Percentiles rank a stretch among this genome's conserved stretches.
phyloP scores from a whole-genome alignment of 352 stramenopile species.

The Phytophthora vignae region DNA sequence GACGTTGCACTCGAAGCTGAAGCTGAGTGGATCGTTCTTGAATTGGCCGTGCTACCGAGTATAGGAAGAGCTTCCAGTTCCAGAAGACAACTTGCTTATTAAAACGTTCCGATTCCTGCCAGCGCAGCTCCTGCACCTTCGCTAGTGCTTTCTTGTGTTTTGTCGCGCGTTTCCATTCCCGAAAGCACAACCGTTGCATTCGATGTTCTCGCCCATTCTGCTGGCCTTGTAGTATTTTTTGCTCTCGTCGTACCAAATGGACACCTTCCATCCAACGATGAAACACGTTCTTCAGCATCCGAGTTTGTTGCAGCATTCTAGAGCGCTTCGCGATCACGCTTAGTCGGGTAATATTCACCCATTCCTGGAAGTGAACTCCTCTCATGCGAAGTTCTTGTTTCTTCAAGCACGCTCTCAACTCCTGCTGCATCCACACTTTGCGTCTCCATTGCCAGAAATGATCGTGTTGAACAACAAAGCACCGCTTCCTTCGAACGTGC shows the following conservation, averaged over 20 bases:
- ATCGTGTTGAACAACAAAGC: constrained; percentile 66
- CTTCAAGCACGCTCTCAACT: constrained; percentile 39
- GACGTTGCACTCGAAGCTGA: background rate
- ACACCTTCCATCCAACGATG: constrained; percentile 46
- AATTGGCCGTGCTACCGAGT: constrained; percentile 43
- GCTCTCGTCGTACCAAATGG: constrained; percentile 18
- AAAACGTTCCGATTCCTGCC: constrained; percentile 23
- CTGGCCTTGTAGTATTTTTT: constrained; percentile 17
- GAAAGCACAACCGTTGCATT: constrained; percentile 31
- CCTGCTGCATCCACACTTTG: constrained; percentile 58
- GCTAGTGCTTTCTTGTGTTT: constrained; percentile 32
- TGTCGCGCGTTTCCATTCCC: constrained; percentile 36
- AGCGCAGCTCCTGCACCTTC: constrained; percentile 32
- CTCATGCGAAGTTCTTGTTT: constrained; percentile 35
- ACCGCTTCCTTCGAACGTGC: constrained; percentile 53
- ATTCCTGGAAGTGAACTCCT: constrained; percentile 54
- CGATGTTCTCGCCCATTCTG: constrained; percentile 16
- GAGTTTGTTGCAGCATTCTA: constrained; percentile 33
- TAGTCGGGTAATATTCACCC: constrained; percentile 65
- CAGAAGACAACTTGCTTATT: constrained; percentile 44
- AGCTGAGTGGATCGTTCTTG: constrained; percentile 27
- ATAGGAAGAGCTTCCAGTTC: constrained; percentile 63
- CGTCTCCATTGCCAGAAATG: constrained; percentile 71
- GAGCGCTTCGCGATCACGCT: constrained; percentile 56
- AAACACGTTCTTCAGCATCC: constrained; percentile 39